These are phyloP conservation scores for Phytophthora hibernalis DNA, from an alignment of 352 stramenopile species.

Conservation along the genomic window DNA sequence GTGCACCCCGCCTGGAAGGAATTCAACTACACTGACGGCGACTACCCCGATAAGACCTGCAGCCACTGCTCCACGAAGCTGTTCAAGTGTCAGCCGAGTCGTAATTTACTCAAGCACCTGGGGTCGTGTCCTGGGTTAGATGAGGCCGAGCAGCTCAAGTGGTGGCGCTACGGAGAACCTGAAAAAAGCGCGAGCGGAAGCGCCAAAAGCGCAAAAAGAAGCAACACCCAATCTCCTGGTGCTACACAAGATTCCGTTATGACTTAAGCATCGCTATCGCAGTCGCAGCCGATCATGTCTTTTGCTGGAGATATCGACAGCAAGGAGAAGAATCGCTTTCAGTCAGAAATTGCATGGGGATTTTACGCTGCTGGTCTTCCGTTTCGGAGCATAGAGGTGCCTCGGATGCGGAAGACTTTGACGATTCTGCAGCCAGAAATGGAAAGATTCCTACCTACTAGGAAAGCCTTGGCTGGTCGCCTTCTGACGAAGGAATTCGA, in stretches of 20 bases:
- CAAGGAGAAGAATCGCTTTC: not conserved
- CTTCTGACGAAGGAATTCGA: too few relatives aligned
- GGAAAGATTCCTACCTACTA: not conserved
- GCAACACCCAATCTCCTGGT: not conserved
- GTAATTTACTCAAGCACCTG: constrained; percentile 7
- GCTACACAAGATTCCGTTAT: constrained; percentile 14
- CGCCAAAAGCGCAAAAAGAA: constrained; percentile 3
- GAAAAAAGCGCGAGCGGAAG: not conserved
- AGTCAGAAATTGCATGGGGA: constrained; percentile 4
- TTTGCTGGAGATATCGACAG: too few relatives aligned
- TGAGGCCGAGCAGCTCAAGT: constrained; percentile 7
- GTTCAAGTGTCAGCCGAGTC: too few relatives aligned
- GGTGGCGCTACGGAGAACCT: too few relatives aligned
- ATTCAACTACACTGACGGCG: not conserved
- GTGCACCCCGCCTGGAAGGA: not conserved
- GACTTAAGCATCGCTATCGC: constrained; percentile 1
- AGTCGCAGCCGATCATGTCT: not conserved
- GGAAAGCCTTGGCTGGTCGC: constrained; percentile 10
- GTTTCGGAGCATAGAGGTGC: constrained; percentile 8
- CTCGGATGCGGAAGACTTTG: constrained; percentile 1
- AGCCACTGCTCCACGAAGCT: too few relatives aligned
- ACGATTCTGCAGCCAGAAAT: constrained; percentile 11
- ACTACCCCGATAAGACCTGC: too few relatives aligned
- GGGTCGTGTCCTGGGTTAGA: not conserved
- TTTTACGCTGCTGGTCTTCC: constrained; percentile 16